Evolutionary conservation across 371 early-diverging fungal genomes (phyloP), one percentile per base, ranked within the genome.

Genomic region (Conidiobolus incongruus): DNA sequence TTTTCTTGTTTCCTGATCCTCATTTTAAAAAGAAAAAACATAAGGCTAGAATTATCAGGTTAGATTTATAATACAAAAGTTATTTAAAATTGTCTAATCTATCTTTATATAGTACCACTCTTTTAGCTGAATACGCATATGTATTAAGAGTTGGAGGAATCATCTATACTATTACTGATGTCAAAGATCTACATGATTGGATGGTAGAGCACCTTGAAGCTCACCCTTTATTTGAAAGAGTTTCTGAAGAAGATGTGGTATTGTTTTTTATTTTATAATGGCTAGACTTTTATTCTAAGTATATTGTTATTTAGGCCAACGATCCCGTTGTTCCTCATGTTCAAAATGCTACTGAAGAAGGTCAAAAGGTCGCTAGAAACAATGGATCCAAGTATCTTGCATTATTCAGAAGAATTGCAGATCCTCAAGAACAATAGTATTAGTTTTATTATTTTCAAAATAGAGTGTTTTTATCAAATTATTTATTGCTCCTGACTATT

Each of bases 11-110:
- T 52, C 90, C 95, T 38, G 99, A 99, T 63, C 99, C 99, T 20
- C 99, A 99, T 55, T 99, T 99, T 61, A 99, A 99, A 60, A 95
- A 90, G 56, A 75, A 85, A 60, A 99, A 99, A 65, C 96, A 98
- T 63, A 99, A 98, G 70, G 93, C 90, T 1, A 70, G 99, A 40
- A 95, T 99, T 48, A 84, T 99, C 47, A 88, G 85, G 72, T 70
- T 65, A 47, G 49, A 38, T 11, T 11, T 49, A 19, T 37, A 26
- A 31, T 35, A 15, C n/a, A n/a, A n/a, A n/a, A n/a, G n/a, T n/a
- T 30, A 20, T 33, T 39, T 32, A 30, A 12, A 6, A 39, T 33
- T 20, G 12, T 16, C 33, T 56, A 19, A 39, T 29, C 29, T 29
- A 28, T n/a, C n/a, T n/a, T 33, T 29, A 33, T 26, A 20, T 40